Percentiles rank a stretch among this genome's conserved stretches.
These are phyloP conservation scores for Sphagnum contortum DNA, from an alignment of 225 moss, liverwort and hornwort genomes.

Conservation along the genomic window DNA sequence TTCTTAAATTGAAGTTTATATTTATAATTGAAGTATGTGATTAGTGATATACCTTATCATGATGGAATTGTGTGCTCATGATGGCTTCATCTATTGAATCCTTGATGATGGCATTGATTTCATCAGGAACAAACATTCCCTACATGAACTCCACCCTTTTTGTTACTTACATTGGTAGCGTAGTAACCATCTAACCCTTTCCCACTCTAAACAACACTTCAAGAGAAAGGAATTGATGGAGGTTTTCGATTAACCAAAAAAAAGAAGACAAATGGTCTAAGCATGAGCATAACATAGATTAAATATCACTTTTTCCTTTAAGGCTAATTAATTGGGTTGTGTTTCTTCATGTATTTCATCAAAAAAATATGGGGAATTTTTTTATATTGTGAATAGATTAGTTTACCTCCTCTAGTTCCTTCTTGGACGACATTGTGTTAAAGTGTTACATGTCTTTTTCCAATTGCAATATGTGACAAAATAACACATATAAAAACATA, in stretches of 20 bases:
- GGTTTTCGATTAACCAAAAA: not conserved
- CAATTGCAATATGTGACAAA: too few relatives aligned
- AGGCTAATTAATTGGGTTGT: not conserved
- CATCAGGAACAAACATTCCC: constrained; percentile 66
- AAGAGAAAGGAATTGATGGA: not conserved
- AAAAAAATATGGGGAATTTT: not conserved
- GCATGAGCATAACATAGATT: too few relatives aligned
- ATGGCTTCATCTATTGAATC: constrained; percentile 87
- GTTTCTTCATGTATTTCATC: not conserved
- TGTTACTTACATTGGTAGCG: not conserved
- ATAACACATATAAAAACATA: too few relatives aligned
- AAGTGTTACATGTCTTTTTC: too few relatives aligned
- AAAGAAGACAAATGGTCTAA: not conserved
- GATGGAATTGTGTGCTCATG: constrained; percentile 65
- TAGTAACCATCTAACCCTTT: too few relatives aligned
- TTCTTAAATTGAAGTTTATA: too few relatives aligned
- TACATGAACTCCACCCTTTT: constrained; percentile 7
- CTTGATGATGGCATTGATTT: constrained; percentile 76
- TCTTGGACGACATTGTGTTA: constrained; percentile 27
- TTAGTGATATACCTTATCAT: constrained; percentile 46
- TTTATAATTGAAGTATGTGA: too few relatives aligned
- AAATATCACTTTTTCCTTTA: not conserved
- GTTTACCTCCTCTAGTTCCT: constrained; percentile 27
- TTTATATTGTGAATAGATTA: rapidly evolving
- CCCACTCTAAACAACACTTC: too few relatives aligned